Conservation (phyloP, 2,329 filamentous ascomycete genomes). For the Alternaria longipes region DNA sequence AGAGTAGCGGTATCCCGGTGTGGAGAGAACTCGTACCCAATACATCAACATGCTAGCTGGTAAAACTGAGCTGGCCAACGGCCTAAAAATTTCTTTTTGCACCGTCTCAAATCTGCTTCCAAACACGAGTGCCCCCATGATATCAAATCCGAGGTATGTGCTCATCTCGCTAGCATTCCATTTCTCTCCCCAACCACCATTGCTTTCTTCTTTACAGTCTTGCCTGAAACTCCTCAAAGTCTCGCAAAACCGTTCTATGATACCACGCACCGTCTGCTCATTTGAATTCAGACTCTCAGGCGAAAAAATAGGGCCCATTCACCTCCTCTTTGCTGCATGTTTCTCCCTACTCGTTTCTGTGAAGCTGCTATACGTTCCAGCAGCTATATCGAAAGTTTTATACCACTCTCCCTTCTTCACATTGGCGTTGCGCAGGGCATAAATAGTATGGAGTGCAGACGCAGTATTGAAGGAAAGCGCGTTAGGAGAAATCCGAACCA, state of each 20-base stretch:
- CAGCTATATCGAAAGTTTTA: constrained; percentile 53
- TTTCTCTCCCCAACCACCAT: constrained; percentile 47
- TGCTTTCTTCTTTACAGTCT: background rate
- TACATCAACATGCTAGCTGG: constrained; percentile 35
- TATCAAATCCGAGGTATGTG: constrained; percentile 56
- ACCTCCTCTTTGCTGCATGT: constrained; percentile 54
- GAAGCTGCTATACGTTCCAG: constrained; percentile 52
- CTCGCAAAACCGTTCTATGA: constrained; percentile 49
- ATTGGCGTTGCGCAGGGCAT: constrained; percentile 50
- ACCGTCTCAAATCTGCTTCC: constrained; percentile 50
- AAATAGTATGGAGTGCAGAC: constrained; percentile 36
- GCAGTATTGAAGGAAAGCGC: constrained; percentile 40
- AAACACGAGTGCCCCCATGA: constrained; percentile 57
- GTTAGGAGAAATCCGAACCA: constrained; percentile 41
- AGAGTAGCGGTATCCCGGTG: constrained; percentile 22
- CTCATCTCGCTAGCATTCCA: constrained; percentile 52
- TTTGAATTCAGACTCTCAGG: constrained; percentile 50
- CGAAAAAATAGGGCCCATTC: constrained; percentile 55
- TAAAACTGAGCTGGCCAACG: constrained; percentile 30
- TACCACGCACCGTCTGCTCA: constrained; percentile 51
- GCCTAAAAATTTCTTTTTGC: constrained; percentile 41
- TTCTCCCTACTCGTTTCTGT: constrained; percentile 51
- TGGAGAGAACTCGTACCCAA: constrained; percentile 26
- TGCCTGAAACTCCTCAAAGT: constrained; percentile 13
- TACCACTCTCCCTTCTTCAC: constrained; percentile 59